Evolutionary conservation across 306 rosid species (phyloP).

Genomic region (Gleditsia sinensis): DNA sequence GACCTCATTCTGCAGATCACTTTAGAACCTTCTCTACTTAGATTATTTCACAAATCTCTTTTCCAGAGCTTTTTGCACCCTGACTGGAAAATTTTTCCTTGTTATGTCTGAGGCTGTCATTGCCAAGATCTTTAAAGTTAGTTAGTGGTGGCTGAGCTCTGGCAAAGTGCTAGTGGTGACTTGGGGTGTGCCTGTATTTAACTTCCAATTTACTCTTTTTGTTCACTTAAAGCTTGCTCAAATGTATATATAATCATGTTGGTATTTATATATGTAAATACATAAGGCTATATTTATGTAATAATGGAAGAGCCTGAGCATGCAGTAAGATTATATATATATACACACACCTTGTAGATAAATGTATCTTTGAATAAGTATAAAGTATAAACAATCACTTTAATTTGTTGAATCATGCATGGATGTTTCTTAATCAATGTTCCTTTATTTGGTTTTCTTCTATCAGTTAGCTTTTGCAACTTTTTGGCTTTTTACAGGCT

Average conservation of each 20-base stretch:
- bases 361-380: neutral
- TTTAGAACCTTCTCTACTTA: neutral
- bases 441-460: neutral
- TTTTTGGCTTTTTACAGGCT: neutral
- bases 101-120: neutral
- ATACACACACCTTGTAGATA: neutral
- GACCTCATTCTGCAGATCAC: neutral
- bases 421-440: neutral
- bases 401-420: neutral
- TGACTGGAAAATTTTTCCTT: neutral
- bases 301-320: neutral
- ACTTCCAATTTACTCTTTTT: neutral
- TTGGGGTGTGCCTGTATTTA: neutral
- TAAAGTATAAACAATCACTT: neutral
- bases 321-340: neutral
- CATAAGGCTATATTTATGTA: no score
- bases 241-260: neutral
- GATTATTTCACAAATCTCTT: neutral
- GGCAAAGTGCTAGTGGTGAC: no score
- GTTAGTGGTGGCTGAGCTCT: neutral
- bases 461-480: neutral
- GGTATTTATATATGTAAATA: no score
- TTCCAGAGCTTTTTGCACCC: neutral
- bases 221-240: neutral
- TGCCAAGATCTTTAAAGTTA: neutral